Percentiles rank a stretch among this genome's conserved stretches.
These are phyloP conservation scores for Singerocomus rubriflavus DNA, from an alignment of 1,284 basidiomycete species.

Conservation along the genomic window DNA sequence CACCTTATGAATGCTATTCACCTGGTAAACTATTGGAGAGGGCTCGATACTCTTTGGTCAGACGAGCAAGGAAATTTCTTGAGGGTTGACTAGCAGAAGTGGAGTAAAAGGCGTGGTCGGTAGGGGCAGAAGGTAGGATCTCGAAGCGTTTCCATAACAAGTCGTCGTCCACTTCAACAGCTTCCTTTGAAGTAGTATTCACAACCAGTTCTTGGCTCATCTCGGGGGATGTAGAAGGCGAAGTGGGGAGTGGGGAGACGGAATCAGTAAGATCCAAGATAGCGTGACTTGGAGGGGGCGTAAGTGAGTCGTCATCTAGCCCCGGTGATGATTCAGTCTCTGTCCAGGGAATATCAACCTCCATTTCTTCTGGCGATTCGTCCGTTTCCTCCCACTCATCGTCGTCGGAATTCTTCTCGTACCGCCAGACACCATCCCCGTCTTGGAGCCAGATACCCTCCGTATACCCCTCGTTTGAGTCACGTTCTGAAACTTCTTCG, in stretches of 20 bases:
- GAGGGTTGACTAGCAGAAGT: conserved; percentile 60
- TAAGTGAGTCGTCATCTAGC: conserved; percentile 19
- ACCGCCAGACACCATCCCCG: conserved; percentile 47
- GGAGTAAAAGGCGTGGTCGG: conserved; percentile 78
- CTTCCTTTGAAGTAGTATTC: conserved; percentile 22
- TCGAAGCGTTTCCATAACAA: conserved; percentile 74
- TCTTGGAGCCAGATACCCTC: conserved; percentile 56
- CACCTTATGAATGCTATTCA: conserved; percentile 33
- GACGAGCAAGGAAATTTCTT: conserved; percentile 69
- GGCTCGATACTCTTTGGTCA: conserved; percentile 82
- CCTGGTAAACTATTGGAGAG: conserved; percentile 80
- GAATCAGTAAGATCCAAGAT: conserved; percentile 24
- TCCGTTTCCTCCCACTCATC: conserved; percentile 39
- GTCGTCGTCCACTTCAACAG: conserved; percentile 28
- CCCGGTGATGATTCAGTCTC: conserved; percentile 22
- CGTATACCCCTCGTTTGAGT: conserved; percentile 37
- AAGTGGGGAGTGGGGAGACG: conserved; percentile 28
- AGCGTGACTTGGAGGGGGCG: conserved; percentile 13
- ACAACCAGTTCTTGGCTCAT: conserved; percentile 35
- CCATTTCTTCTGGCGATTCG: conserved; percentile 29
- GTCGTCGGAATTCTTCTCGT: conserved; percentile 38
- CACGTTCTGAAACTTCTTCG: conserved; percentile 45
- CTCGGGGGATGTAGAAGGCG: conserved; percentile 32
- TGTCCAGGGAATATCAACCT: conserved; percentile 28
- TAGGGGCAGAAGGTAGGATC: conserved; percentile 69